Percentiles rank a stretch among this genome's conserved stretches.
phyloP scores from a whole-genome alignment of 768 basidiomycete genomes.

The Amanita exitialis region DNA sequence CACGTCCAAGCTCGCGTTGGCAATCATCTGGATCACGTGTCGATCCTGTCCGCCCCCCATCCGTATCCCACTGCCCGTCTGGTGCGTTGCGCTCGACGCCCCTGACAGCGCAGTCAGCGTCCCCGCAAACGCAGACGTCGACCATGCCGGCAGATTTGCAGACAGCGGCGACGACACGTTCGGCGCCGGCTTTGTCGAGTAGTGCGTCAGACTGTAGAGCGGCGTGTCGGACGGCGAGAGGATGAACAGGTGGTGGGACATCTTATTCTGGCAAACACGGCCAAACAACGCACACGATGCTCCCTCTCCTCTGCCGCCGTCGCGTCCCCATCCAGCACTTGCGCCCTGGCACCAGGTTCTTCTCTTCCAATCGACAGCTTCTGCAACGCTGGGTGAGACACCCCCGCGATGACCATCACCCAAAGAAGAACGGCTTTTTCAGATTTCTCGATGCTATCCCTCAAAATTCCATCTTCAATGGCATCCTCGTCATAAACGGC shows the following conservation, averaged over 20 bases:
- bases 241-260: constrained; percentile 85
- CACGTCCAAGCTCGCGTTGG: constrained; percentile 90
- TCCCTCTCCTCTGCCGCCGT: not conserved
- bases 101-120: constrained; percentile 82
- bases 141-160: constrained; percentile 83
- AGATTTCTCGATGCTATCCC: constrained; percentile 46
- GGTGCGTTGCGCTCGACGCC: constrained; percentile 67
- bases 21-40: constrained; percentile 98
- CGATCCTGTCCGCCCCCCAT: constrained; percentile 79
- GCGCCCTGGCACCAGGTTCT: not conserved
- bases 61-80: constrained; percentile 53
- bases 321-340: not conserved
- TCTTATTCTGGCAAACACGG: constrained; percentile 17
- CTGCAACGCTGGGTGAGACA: constrained; percentile 7
- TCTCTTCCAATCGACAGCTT: not conserved
- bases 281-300: constrained; percentile 4
- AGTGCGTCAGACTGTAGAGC: constrained; percentile 74
- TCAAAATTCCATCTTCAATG: constrained; percentile 41
- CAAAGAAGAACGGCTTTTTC: constrained; percentile 12
- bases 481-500: constrained; percentile 56
- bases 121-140: constrained; percentile 84
- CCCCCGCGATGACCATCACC: not conserved
- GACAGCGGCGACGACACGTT: constrained; percentile 58
- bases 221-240: constrained; percentile 84
- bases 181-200: constrained; percentile 63